A percentile compares a stretch with the other conserved stretches of the same genome.
phyloP scores from a whole-genome alignment of 441 rosid genomes.

The Populus hybrid region DNA sequence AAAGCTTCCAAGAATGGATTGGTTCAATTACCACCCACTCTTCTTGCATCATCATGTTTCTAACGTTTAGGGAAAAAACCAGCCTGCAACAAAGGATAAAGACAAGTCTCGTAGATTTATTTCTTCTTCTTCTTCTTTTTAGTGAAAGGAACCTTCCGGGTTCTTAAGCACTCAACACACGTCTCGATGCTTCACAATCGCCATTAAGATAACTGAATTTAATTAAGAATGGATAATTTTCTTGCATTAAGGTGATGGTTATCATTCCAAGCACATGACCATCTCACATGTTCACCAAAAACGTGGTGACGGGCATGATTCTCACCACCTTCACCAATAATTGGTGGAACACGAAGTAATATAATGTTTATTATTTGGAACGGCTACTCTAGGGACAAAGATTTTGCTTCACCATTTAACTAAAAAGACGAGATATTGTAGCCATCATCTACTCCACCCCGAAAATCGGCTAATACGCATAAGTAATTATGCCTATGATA shows the following conservation, averaged over 20 bases:
- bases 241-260: neutral
- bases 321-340: conserved; percentile 32
- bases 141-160: neutral
- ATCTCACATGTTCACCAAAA: conserved; percentile 21
- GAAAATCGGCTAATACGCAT: neutral
- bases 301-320: conserved; percentile 20
- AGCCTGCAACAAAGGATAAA: neutral
- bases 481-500: too few relatives aligned
- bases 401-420: conserved; percentile 1
- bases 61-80: neutral
- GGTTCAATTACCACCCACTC: neutral
- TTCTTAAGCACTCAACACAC: neutral
- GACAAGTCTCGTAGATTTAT: neutral
- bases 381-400: neutral
- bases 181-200: neutral
- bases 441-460: neutral
- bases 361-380: neutral
- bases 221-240: neutral
- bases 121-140: neutral
- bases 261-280: conserved; percentile 16
- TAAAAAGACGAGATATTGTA: neutral
- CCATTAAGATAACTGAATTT: neutral
- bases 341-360: conserved; percentile 8
- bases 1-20: neutral
- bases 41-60: conserved; percentile 1